These are phyloP conservation scores for Aspergillus vadensis DNA, from an alignment of 2,329 filamentous ascomycete genomes.

Conservation along the genomic window DNA sequence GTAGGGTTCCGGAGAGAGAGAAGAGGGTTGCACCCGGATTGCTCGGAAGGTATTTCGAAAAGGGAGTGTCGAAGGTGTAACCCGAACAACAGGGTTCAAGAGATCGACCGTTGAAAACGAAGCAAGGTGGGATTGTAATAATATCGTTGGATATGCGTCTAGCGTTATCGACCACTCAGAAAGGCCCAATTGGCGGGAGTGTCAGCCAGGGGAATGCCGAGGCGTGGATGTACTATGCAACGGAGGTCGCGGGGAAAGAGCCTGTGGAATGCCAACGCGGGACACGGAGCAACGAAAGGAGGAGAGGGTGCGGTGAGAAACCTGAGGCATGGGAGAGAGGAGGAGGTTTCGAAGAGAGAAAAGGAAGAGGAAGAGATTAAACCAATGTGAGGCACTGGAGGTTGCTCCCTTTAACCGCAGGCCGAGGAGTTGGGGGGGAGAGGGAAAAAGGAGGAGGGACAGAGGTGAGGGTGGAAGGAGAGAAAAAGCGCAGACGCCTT, in stretches of 20 bases:
- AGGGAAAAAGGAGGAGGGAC: slow-evolving; percentile 16
- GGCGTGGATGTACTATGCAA: slow-evolving; percentile 29
- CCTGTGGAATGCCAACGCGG: slow-evolving; percentile 32
- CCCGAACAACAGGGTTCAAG: slow-evolving; percentile 6
- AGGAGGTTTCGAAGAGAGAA: slow-evolving; percentile 16
- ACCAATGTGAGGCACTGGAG: background rate
- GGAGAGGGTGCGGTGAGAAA: slow-evolving; percentile 21
- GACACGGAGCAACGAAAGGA: slow-evolving; percentile 16
- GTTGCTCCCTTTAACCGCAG: slow-evolving; percentile 12
- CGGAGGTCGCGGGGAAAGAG: slow-evolving; percentile 26
- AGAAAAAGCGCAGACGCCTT: slow-evolving; percentile 34
- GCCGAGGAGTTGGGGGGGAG: slow-evolving; percentile 21
- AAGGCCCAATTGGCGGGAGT: slow-evolving; percentile 20
- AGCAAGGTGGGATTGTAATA: slow-evolving; percentile 12
- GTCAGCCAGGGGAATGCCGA: slow-evolving; percentile 38
- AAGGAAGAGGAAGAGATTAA: background rate
- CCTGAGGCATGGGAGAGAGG: slow-evolving; percentile 15
- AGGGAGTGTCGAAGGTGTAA: slow-evolving; percentile 10
- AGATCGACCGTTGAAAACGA: slow-evolving; percentile 13
- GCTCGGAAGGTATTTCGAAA: slow-evolving; percentile 3
- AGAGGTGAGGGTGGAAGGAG: slow-evolving; percentile 13
- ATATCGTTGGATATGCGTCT: slow-evolving; percentile 1
- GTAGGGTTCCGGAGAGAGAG: background rate
- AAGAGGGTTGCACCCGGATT: slow-evolving; percentile 1
- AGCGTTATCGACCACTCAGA: slow-evolving; percentile 22